Evolutionary conservation across 345 rosid species (phyloP).

Genomic region (Angophora floribunda): DNA sequence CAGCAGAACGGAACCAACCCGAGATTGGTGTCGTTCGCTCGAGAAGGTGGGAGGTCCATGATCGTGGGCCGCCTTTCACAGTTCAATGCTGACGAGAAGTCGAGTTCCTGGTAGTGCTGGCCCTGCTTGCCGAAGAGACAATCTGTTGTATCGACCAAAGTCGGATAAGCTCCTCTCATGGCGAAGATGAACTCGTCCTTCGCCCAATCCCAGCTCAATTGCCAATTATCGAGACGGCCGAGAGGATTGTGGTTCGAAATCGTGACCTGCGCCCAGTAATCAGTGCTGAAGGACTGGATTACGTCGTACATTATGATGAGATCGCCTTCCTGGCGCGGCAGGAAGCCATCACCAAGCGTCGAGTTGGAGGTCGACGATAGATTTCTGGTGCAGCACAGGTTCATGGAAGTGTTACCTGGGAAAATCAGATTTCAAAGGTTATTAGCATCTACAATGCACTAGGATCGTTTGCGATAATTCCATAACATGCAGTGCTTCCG

Average conservation of each 20-base stretch:
- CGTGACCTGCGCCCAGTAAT: slow-evolving; percentile 36
- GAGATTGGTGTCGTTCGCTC: slow-evolving; percentile 21
- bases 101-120: slow-evolving; percentile 8
- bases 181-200: slow-evolving; percentile 35
- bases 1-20: slow-evolving; percentile 41
- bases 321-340: slow-evolving; percentile 31
- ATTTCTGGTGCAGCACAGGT: slow-evolving; percentile 25
- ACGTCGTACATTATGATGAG: slow-evolving; percentile 36
- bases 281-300: background rate
- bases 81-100: slow-evolving; percentile 31
- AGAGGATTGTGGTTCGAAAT: slow-evolving; percentile 34
- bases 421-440: background rate
- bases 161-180: slow-evolving; percentile 40
- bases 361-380: background rate
- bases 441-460: background rate
- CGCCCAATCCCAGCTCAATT: slow-evolving; percentile 58
- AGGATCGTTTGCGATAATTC: background rate
- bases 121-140: slow-evolving; percentile 40
- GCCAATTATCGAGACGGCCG: slow-evolving; percentile 52
- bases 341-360: background rate
- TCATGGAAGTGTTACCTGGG: slow-evolving; percentile 4
- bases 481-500: no score
- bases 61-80: slow-evolving; percentile 33
- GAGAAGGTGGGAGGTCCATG: slow-evolving; percentile 26
- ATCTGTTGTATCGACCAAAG: slow-evolving; percentile 13